phyloP scores from a whole-genome alignment of 768 basidiomycete species.

The Leucogyrophana mollusca region DNA sequence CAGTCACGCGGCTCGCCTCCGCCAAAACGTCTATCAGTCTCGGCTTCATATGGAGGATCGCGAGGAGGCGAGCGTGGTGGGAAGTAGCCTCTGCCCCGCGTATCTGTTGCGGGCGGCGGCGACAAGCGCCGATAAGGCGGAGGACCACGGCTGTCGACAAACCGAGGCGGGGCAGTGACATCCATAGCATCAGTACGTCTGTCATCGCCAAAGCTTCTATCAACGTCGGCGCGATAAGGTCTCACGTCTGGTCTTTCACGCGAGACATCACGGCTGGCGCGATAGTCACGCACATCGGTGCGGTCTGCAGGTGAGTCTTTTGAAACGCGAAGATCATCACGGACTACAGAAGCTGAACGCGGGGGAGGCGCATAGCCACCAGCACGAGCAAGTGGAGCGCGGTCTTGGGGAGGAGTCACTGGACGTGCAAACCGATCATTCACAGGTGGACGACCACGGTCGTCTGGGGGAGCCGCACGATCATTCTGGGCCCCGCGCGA shows the following conservation, averaged over 20 bases:
- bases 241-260: constrained; percentile 32
- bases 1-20: constrained; percentile 27
- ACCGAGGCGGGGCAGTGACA: constrained; percentile 31
- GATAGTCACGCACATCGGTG: constrained; percentile 28
- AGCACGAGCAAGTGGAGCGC: not conserved
- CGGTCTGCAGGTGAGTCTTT: constrained; percentile 18
- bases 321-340: constrained; percentile 32
- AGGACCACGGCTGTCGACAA: constrained; percentile 29
- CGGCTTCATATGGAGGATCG: constrained; percentile 29
- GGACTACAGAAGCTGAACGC: constrained; percentile 25
- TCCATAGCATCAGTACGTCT: constrained; percentile 36
- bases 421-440: constrained; percentile 15
- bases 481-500: constrained; percentile 10
- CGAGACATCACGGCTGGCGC: constrained; percentile 31
- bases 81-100: constrained; percentile 33
- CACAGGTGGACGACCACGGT: constrained; percentile 11
- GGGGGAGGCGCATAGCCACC: constrained; percentile 12
- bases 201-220: constrained; percentile 34
- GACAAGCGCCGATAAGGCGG: constrained; percentile 14
- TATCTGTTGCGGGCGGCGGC: constrained; percentile 32
- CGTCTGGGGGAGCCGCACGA: constrained; percentile 14
- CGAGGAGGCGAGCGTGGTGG: constrained; percentile 30
- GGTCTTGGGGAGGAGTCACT: constrained; percentile 4
- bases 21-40: constrained; percentile 32
- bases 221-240: constrained; percentile 39